A percentile compares a stretch with the other conserved stretches of the same genome.
phyloP scores from a whole-genome alignment of 2,329 filamentous ascomycete genomes.

The Nemania sp. region DNA sequence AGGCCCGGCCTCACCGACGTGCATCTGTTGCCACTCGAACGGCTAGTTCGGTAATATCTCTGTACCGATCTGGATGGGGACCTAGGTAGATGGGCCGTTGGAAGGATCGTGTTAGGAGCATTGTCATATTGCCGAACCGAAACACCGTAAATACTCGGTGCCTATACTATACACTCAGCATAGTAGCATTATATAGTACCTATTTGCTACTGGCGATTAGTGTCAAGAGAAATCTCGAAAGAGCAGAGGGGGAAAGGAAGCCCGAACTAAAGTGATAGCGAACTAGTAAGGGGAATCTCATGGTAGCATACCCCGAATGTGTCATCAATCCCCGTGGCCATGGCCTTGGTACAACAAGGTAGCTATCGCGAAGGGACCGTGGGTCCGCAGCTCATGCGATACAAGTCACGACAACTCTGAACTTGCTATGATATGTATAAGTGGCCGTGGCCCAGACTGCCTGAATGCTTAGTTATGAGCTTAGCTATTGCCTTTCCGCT shows the following conservation, averaged over 20 bases:
- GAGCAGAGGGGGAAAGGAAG: neutral
- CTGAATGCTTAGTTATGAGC: neutral
- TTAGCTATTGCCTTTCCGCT: neutral
- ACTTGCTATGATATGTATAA: neutral
- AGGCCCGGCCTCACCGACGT: constrained; percentile 12
- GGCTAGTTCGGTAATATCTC: neutral
- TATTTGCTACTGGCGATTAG: neutral
- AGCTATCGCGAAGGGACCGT: constrained; percentile 1
- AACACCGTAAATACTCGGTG: neutral
- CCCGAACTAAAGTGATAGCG: too few relatives aligned
- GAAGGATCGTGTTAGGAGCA: constrained; percentile 8
- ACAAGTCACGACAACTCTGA: constrained; percentile 1
- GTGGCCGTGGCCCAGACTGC: neutral
- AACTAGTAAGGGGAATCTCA: neutral
- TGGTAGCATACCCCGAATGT: neutral
- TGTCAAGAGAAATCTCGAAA: neutral
- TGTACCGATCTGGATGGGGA: constrained; percentile 1
- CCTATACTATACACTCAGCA: neutral
- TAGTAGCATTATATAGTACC: neutral
- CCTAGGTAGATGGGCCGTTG: neutral
- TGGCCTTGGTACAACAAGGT: constrained; percentile 22
- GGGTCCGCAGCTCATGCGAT: constrained; percentile 12
- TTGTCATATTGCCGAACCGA: neutral
- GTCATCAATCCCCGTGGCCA: constrained; percentile 8
- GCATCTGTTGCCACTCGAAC: neutral